These are phyloP conservation scores for Sporisorium exsertum DNA, from an alignment of 1,284 basidiomycete species.

Conservation along the genomic window DNA sequence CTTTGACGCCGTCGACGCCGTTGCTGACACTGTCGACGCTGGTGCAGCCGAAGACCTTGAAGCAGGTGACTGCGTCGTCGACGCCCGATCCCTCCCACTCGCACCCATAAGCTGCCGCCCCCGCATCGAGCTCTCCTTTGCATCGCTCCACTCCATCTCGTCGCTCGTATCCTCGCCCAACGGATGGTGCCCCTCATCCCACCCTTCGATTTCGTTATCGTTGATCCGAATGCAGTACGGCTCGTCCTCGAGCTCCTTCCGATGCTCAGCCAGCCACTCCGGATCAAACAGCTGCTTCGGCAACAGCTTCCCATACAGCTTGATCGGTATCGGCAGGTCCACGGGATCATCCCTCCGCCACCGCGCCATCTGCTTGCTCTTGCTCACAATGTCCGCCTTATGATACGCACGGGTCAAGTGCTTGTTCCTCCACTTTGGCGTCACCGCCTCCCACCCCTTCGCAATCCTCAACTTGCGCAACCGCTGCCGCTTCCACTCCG, in stretches of 20 bases:
- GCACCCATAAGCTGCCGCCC: conserved; percentile 16
- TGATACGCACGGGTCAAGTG: conserved; percentile 53
- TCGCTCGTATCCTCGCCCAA: conserved; percentile 55
- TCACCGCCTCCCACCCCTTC: conserved; percentile 55
- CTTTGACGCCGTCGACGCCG: background rate
- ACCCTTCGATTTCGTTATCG: conserved; percentile 48
- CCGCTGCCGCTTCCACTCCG: conserved; percentile 50
- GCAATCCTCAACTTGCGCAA: conserved; percentile 49
- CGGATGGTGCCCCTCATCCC: conserved; percentile 50
- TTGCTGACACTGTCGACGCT: too few species aligned
- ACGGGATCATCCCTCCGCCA: conserved; percentile 55
- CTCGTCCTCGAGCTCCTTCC: conserved; percentile 44
- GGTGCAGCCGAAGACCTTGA: background rate
- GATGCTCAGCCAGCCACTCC: conserved; percentile 49
- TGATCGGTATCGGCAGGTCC: conserved; percentile 54
- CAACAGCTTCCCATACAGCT: conserved; percentile 48
- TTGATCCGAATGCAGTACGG: conserved; percentile 54
- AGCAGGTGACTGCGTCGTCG: conserved; percentile 22
- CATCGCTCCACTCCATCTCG: conserved; percentile 59
- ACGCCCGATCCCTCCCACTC: conserved; percentile 15
- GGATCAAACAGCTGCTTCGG: conserved; percentile 50
- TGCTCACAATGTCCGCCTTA: conserved; percentile 53
- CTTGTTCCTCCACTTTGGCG: conserved; percentile 56
- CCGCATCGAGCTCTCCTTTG: conserved; percentile 38
- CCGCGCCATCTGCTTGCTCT: conserved; percentile 54